phyloP scores from a whole-genome alignment of 352 stramenopile species.

The Globisporangium ultimum region DNA sequence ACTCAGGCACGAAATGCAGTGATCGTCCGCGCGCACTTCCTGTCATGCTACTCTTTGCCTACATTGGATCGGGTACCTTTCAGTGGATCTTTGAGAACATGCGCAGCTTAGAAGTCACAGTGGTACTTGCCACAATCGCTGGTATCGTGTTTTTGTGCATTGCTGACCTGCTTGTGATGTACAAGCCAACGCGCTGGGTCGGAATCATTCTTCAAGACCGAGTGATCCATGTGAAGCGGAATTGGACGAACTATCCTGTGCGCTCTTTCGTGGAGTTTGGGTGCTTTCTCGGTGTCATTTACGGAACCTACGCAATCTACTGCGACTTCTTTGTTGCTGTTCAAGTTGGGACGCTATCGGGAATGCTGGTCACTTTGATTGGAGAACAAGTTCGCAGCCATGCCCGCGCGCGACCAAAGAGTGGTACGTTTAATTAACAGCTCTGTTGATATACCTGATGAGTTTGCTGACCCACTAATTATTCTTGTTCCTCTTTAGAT shows the following conservation, averaged over 20 bases:
- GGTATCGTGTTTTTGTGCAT: conserved; percentile 84
- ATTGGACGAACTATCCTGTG: conserved; percentile 75
- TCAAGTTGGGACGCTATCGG: conserved; percentile 80
- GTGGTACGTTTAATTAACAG: conserved; percentile 23
- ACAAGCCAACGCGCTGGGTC: conserved; percentile 59
- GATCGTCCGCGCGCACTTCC: conserved; percentile 29
- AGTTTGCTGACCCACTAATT: not conserved
- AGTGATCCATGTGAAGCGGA: conserved; percentile 66
- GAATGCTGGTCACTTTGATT: conserved; percentile 75
- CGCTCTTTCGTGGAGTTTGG: conserved; percentile 83
- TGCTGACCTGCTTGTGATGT: conserved; percentile 59
- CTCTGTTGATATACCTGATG: not conserved
- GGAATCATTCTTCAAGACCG: conserved; percentile 84
- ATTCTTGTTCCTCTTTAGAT: conserved; percentile 17
- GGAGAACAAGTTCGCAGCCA: conserved; percentile 72
- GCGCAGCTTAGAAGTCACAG: conserved; percentile 77
- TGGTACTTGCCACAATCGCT: conserved; percentile 69
- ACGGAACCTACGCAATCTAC: conserved; percentile 85
- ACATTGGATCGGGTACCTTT: conserved; percentile 83
- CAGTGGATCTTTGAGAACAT: conserved; percentile 90
- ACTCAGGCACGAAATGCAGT: conserved; percentile 7
- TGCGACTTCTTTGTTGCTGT: conserved; percentile 71
- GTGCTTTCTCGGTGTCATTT: conserved; percentile 86
- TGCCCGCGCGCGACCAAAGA: conserved; percentile 34
- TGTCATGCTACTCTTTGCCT: conserved; percentile 78